Conservation (phyloP, 768 basidiomycete species). For the Antrodiella citrinella region DNA sequence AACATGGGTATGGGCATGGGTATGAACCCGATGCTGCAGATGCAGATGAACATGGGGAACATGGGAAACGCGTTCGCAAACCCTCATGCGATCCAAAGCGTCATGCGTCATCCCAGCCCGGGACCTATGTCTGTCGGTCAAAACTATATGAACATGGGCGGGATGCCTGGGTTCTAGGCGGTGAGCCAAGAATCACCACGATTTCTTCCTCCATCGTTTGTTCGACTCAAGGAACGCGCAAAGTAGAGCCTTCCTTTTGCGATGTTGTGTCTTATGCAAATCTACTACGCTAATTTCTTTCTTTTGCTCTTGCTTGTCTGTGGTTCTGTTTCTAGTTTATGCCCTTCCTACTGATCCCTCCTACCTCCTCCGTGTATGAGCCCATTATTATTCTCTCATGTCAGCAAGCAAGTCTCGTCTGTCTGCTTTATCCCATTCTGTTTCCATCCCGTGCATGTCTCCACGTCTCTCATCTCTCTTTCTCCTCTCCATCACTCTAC, state of each 20-base stretch:
- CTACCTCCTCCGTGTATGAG: background rate
- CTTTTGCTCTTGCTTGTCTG: background rate
- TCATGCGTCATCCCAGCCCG: slow-evolving; percentile 77
- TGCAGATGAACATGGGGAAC: slow-evolving; percentile 56
- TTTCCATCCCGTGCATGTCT: background rate
- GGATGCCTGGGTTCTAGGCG: slow-evolving; percentile 22
- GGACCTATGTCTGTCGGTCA: slow-evolving; percentile 32
- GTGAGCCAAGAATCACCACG: too few species aligned
- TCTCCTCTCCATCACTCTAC: background rate
- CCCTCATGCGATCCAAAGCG: slow-evolving; percentile 76
- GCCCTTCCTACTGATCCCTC: background rate
- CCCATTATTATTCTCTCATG: background rate
- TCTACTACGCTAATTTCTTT: background rate
- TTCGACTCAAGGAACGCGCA: too few species aligned
- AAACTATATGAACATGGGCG: slow-evolving; percentile 25
- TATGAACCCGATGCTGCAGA: slow-evolving; percentile 47
- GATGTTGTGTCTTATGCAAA: background rate
- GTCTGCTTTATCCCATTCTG: background rate
- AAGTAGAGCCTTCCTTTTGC: background rate
- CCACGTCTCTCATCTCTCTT: background rate
- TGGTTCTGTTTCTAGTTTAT: background rate
- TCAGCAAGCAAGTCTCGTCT: background rate
- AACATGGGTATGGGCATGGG: slow-evolving; percentile 41
- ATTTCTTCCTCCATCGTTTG: too few species aligned
- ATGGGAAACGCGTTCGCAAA: slow-evolving; percentile 45